Evolutionary conservation across 306 rosid species (phyloP).

Genomic region (Spatholobus suberectus): DNA sequence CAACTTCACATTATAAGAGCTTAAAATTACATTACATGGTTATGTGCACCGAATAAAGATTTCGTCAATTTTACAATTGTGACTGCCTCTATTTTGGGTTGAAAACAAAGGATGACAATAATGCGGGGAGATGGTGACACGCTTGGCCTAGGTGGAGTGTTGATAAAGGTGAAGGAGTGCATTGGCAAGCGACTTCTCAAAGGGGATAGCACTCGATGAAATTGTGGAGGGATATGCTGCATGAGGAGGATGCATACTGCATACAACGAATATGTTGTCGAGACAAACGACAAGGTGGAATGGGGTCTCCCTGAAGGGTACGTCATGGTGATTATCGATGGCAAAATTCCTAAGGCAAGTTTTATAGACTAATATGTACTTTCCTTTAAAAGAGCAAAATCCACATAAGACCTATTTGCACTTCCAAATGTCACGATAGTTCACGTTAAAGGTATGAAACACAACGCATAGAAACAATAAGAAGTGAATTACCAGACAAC

Average conservation of each 20-base stretch:
- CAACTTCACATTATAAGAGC: neutral
- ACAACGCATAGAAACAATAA: too few species aligned
- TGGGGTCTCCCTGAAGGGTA: neutral
- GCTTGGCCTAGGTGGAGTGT: neutral
- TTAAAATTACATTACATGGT: neutral
- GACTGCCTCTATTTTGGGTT: neutral
- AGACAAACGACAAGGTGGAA: neutral
- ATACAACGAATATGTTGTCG: neutral
- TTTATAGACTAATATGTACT: too few species aligned
- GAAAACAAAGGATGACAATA: neutral
- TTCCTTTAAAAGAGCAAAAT: too few species aligned
- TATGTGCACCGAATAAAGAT: neutral
- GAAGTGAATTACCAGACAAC: too few species aligned
- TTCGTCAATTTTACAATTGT: neutral
- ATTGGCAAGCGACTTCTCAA: neutral
- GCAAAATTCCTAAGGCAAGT: too few species aligned
- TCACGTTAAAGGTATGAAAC: too few species aligned
- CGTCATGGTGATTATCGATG: too few species aligned
- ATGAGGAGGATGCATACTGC: too few species aligned
- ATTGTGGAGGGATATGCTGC: too few species aligned
- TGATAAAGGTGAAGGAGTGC: neutral
- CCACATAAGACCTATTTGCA: too few species aligned
- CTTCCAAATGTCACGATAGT: too few species aligned
- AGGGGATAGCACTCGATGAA: neutral
- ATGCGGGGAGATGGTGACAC: neutral